Base-by-base conservation (phyloP, 805 yeast genomes). In the Monosporozyma unispora region DNA sequence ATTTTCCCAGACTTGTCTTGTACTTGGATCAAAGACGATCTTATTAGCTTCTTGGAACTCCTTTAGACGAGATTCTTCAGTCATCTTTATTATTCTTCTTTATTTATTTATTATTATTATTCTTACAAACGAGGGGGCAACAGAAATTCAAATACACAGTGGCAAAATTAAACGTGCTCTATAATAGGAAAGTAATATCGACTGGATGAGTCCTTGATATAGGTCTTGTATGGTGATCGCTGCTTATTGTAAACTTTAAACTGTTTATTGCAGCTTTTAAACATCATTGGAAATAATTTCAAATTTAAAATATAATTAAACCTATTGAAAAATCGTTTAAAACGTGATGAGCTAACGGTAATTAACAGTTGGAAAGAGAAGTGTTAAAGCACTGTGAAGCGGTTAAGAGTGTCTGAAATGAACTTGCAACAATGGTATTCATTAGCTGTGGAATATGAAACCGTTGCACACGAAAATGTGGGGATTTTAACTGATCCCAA, bases 1-100 rank as follows among this genome's bases (percentile, higher is more conserved):
- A 14, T 46, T 57, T 45, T 67, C 70, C 70, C 70, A 67, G 9
- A 67, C 69, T 46, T 66, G 67, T 51, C 69, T 60, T 37, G 70
- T 64, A 45, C 61, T 65, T 18, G 69, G 65, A 46, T 64, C 68
- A 50, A 67, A 67, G 3, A 67, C 64, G 25, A 65, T 60, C 52
- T 61, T 62, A 44, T 67, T 67, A 16, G 64, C 64, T 50, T 65
- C 61, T 48, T 64, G 61, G 48, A 67, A 67, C 33, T 66, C 67
- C 46, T 63, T 60, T 41, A 67, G 48, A 45, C 69, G 61, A 43
- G 55, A 56, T 39, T 63, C 63, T 16, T 66, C 69, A 41, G 65
- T 54, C 70, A 66, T 66, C 2, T 14, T 28, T n/a, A n/a, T n/a
- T n/a, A n/a, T 21, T 40, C 7, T 40, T 22, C n/a, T n/a, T 12